Percentiles rank a stretch among this genome's conserved stretches.
Evolutionary conservation across 2,329 filamentous ascomycete species (phyloP).

Genomic region (Fusarium sp.): DNA sequence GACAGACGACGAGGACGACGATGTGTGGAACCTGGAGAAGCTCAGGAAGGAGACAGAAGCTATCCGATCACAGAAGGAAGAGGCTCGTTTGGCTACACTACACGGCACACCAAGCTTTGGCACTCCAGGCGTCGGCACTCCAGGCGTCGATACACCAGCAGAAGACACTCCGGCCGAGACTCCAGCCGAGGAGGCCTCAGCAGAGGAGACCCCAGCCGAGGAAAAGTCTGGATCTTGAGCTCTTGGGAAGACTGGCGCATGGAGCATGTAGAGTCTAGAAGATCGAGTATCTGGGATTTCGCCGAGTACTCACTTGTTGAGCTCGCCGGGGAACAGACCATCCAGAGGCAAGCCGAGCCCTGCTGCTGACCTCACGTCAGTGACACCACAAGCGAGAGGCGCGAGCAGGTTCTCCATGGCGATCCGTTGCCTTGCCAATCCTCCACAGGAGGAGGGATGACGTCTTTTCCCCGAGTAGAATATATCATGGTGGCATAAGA

Average conservation of each 20-base stretch:
- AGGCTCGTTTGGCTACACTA: slow-evolving; percentile 64
- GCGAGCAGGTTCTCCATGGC: slow-evolving; percentile 42
- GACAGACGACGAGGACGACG: slow-evolving; percentile 68
- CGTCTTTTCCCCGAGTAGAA: slow-evolving; percentile 42
- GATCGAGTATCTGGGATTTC: slow-evolving; percentile 39
- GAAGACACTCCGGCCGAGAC: slow-evolving; percentile 29
- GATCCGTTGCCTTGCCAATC: slow-evolving; percentile 41
- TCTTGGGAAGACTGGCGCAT: slow-evolving; percentile 15
- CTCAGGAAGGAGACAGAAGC: slow-evolving; percentile 85
- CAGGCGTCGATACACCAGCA: slow-evolving; percentile 27
- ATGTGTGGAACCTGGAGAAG: slow-evolving; percentile 82
- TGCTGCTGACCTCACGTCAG: slow-evolving; percentile 38
- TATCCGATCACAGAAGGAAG: slow-evolving; percentile 76
- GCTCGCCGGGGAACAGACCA: slow-evolving; percentile 39
- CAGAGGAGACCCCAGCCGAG: slow-evolving; percentile 33
- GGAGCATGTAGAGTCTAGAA: slow-evolving; percentile 36
- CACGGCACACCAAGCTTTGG: slow-evolving; percentile 40
- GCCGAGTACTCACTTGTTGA: slow-evolving; percentile 36
- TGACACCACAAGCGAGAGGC: slow-evolving; percentile 34
- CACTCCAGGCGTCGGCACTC: slow-evolving; percentile 17
- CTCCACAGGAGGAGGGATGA: slow-evolving; percentile 40
- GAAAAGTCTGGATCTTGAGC: slow-evolving; percentile 41
- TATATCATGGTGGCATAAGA: slow-evolving; percentile 38
- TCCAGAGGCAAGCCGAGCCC: slow-evolving; percentile 46
- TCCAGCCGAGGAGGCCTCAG: slow-evolving; percentile 24